phyloP scores from a whole-genome alignment of 257 asterid species.

The Salvia hispanica region DNA sequence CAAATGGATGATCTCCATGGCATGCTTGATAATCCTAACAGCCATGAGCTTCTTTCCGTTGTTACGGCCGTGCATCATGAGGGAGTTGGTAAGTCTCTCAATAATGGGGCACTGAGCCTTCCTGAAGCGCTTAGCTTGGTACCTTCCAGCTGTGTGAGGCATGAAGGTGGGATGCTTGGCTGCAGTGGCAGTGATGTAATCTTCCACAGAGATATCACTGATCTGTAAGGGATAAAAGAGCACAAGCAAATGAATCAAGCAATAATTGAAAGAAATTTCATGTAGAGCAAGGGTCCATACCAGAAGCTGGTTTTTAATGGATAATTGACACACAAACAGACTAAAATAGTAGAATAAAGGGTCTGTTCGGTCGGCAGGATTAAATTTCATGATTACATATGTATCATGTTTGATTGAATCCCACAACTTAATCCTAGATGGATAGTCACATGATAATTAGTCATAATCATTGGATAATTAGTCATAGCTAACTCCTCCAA shows the following conservation, averaged over 20 bases:
- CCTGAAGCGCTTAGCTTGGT: constrained; percentile 75
- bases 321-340: background rate
- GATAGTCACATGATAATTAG: too few species aligned
- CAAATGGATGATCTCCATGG: constrained; percentile 67
- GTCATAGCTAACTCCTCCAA: too few species aligned
- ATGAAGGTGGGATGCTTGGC: constrained; percentile 62
- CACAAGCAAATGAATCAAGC: background rate
- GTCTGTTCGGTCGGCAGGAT: too few species aligned
- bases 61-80: constrained; percentile 63
- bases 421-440: too few species aligned
- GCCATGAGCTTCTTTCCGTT: constrained; percentile 63
- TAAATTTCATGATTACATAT: too few species aligned
- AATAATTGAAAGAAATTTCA: background rate
- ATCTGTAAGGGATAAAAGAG: constrained; percentile 16
- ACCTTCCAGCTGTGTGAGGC: constrained; percentile 86
- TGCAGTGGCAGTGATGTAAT: constrained; percentile 54
- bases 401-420: too few species aligned
- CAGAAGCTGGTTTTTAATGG: background rate
- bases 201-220: constrained; percentile 33
- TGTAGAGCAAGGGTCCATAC: background rate
- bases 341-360: background rate
- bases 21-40: constrained; percentile 53
- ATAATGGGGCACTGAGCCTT: constrained; percentile 92
- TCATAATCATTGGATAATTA: too few species aligned
- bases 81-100: constrained; percentile 69